Conservation (phyloP, 805 yeast genomes). For the Vanderwaltozyma verrucispora region DNA sequence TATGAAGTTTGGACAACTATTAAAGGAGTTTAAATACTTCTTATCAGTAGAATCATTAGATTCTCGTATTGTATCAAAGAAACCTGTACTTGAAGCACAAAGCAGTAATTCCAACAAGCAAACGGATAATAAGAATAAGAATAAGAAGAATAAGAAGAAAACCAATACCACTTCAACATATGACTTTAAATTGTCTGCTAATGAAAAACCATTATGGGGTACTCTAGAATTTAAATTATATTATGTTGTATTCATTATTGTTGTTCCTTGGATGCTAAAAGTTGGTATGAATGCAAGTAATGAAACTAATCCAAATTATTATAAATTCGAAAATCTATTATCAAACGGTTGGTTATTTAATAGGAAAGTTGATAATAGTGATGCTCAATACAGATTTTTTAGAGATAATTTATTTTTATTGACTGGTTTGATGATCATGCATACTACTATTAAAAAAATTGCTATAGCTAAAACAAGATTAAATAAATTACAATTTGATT, state of each 20-base stretch:
- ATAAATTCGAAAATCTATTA: conserved; percentile 47
- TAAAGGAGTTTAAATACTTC: conserved; percentile 10
- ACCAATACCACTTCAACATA: too few species aligned
- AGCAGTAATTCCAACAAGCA: too few species aligned
- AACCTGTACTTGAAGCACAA: too few species aligned
- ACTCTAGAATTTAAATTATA: conserved; percentile 70
- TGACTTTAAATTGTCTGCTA: too few species aligned
- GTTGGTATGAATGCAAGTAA: conserved; percentile 76
- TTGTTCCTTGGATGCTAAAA: conserved; percentile 73
- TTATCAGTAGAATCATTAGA: conserved; percentile 22
- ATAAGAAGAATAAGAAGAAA: not conserved
- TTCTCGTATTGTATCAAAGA: conserved; percentile 18
- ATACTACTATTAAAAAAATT: conserved; percentile 39
- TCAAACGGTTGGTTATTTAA: conserved; percentile 86
- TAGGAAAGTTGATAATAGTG: conserved; percentile 86
- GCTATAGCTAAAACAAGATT: conserved; percentile 17
- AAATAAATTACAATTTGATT: conserved; percentile 56
- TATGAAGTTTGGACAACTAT: not conserved
- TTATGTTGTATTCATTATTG: conserved; percentile 47
- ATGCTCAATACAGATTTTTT: conserved; percentile 78
- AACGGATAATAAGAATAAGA: not conserved
- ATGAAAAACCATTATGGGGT: conserved; percentile 42
- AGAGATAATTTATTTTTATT: conserved; percentile 68
- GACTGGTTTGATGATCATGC: conserved; percentile 43
- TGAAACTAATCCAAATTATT: conserved; percentile 64